Evolutionary conservation across 169 alveolate species (phyloP).

Genomic region (Plasmodium billcollinsi): DNA sequence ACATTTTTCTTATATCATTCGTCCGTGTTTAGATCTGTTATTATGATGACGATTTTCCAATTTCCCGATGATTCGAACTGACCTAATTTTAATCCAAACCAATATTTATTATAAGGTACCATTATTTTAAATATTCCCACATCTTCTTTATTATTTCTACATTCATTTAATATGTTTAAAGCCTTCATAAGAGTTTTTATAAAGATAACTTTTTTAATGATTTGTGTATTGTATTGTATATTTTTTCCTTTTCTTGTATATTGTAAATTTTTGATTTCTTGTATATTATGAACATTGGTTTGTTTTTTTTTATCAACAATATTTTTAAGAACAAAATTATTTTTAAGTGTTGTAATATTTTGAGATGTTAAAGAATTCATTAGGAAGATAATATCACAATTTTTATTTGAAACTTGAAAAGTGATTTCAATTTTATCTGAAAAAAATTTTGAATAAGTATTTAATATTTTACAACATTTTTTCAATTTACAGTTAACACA

Average conservation of each 20-base stretch:
- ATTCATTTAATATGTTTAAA: slow-evolving; percentile 64
- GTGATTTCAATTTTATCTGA: slow-evolving; percentile 51
- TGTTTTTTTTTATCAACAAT: slow-evolving; percentile 30
- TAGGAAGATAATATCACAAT: slow-evolving; percentile 54
- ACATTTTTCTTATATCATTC: background rate
- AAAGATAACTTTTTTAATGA: slow-evolving; percentile 48
- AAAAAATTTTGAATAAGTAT: slow-evolving; percentile 61
- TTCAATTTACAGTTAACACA: slow-evolving; percentile 58
- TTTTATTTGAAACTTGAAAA: slow-evolving; percentile 31
- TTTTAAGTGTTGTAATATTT: slow-evolving; percentile 57
- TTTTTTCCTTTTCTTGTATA: slow-evolving; percentile 2
- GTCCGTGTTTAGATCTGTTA: slow-evolving; percentile 37
- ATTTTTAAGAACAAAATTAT: slow-evolving; percentile 64
- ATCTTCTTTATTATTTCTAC: slow-evolving; percentile 76
- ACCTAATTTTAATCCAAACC: slow-evolving; percentile 75
- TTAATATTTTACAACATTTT: slow-evolving; percentile 73
- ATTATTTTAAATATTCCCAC: slow-evolving; percentile 67
- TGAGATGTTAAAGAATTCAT: slow-evolving; percentile 58
- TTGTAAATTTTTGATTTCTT: background rate
- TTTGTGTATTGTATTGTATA: background rate
- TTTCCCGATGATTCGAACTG: slow-evolving; percentile 74
- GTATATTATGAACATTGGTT: background rate
- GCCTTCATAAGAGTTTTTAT: slow-evolving; percentile 71
- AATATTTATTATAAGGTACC: slow-evolving; percentile 62
- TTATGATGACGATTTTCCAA: slow-evolving; percentile 63